Conservation (phyloP, 192 early-diverging fungal species). For the Entomortierella chlamydospora region DNA sequence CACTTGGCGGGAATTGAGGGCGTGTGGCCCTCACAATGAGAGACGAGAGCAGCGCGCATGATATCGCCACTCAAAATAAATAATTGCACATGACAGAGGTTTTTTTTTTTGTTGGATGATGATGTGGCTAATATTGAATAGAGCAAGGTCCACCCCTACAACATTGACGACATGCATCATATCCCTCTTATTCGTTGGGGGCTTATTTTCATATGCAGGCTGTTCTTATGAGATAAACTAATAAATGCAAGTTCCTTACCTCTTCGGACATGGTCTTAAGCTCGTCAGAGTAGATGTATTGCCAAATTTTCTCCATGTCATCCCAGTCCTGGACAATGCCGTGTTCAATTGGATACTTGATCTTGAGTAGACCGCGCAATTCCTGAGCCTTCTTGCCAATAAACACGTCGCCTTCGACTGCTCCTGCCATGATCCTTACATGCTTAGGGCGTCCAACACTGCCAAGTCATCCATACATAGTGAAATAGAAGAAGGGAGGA, state of each 20-base stretch:
- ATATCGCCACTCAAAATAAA: conserved; percentile 1
- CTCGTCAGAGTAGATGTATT: conserved; percentile 96
- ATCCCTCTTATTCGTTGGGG: not conserved
- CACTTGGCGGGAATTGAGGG: conserved; percentile 12
- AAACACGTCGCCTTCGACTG: conserved; percentile 95
- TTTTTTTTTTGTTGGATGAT: conserved; percentile 1
- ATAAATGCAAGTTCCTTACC: conserved; percentile 58
- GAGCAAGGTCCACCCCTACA: not conserved
- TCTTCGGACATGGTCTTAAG: conserved; percentile 96
- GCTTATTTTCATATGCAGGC: not conserved
- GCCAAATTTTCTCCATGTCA: conserved; percentile 99
- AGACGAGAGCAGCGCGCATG: conserved; percentile 41
- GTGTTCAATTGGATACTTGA: conserved; percentile 97
- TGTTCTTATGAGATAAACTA: not conserved
- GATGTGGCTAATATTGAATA: conserved; percentile 14
- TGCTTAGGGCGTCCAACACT: conserved; percentile 98
- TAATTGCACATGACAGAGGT: conserved; percentile 46
- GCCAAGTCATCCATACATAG: not conserved
- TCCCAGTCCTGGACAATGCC: conserved; percentile 98
- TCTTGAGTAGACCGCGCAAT: conserved; percentile 90
- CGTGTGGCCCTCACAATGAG: not conserved
- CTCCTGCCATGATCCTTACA: conserved; percentile 96
- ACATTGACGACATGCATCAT: not conserved
- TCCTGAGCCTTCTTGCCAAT: conserved; percentile 98
- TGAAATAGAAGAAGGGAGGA: conserved; percentile 7